Percentiles rank a stretch among this genome's conserved stretches.
Conservation (phyloP, 1,284 basidiomycete species). For the Psilocybe mexicana region DNA sequence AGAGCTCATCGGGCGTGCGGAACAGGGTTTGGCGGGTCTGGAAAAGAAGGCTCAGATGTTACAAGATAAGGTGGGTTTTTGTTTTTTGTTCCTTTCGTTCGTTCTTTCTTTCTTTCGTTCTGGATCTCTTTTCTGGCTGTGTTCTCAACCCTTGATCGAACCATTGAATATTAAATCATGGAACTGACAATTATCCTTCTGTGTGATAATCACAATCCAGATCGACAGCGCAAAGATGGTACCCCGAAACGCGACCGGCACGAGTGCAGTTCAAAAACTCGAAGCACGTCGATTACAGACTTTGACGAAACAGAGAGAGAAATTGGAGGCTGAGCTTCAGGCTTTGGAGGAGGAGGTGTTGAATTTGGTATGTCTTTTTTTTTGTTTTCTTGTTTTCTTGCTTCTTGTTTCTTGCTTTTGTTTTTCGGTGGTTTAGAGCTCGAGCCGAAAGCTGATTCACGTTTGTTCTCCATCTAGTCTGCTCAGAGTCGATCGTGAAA, state of each 20-base stretch:
- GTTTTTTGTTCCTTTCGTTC: too few species aligned
- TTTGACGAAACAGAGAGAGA: slow-evolving; percentile 62
- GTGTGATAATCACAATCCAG: slow-evolving; percentile 29
- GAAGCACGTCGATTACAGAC: slow-evolving; percentile 64
- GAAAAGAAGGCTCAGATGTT: slow-evolving; percentile 59
- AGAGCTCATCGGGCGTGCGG: slow-evolving; percentile 69
- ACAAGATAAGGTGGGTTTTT: slow-evolving; percentile 55
- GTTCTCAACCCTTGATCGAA: too few species aligned
- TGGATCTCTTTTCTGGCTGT: too few species aligned
- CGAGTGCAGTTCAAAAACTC: slow-evolving; percentile 61
- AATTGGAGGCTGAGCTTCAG: slow-evolving; percentile 61
- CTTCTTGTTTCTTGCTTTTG: not conserved
- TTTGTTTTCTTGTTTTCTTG: not conserved
- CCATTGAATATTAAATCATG: too few species aligned
- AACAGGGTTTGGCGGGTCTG: slow-evolving; percentile 61
- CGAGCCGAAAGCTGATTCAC: too few species aligned
- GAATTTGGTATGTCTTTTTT: slow-evolving; percentile 40
- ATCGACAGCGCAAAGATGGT: slow-evolving; percentile 53
- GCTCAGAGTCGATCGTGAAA: slow-evolving; percentile 4
- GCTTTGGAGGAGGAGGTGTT: slow-evolving; percentile 30
- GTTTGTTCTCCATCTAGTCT: not conserved
- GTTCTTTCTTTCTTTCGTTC: too few species aligned
- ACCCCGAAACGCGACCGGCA: slow-evolving; percentile 41
- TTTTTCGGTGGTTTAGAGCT: too few species aligned
- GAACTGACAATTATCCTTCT: too few species aligned